phyloP scores from a whole-genome alignment of 75 land plant genomes.

The Sequoia sempervirens region DNA sequence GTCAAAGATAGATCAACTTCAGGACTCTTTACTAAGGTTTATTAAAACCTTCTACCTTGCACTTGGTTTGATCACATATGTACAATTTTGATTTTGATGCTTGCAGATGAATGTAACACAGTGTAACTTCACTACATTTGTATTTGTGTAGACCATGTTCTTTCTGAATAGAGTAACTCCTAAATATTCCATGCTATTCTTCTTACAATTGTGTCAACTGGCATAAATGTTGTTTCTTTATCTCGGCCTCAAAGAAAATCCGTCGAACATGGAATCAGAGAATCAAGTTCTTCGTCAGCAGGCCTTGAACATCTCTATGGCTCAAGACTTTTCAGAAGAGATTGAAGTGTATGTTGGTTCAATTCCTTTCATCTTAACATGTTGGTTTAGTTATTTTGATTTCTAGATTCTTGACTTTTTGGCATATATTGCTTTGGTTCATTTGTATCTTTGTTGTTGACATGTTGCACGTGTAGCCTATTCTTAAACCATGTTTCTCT shows the following conservation, averaged over 20 bases:
- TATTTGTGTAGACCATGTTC: neutral
- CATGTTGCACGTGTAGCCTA: neutral
- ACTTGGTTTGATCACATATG: neutral
- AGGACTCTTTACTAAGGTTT: constrained; percentile 80
- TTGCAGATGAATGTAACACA: neutral
- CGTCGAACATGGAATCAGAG: constrained; percentile 80
- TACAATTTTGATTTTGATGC: neutral
- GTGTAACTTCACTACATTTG: constrained; percentile 2
- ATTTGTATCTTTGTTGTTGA: neutral
- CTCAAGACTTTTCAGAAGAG: constrained; percentile 54
- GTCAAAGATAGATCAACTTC: constrained; percentile 46
- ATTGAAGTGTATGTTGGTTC: constrained; percentile 52
- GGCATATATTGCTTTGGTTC: neutral
- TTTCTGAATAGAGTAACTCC: neutral
- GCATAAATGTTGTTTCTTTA: neutral
- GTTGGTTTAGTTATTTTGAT: neutral
- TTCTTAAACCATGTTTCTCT: neutral
- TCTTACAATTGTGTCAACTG: neutral
- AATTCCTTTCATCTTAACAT: neutral
- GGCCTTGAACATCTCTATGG: constrained; percentile 62
- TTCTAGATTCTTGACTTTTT: neutral
- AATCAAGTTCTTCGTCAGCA: constrained; percentile 91
- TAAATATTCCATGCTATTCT: neutral
- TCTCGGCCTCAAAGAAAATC: constrained; percentile 67
- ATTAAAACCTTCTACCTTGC: neutral